Evolutionary conservation across 2,329 filamentous ascomycete species (phyloP).

Genomic region (Sporothrix pseudoabietina): DNA sequence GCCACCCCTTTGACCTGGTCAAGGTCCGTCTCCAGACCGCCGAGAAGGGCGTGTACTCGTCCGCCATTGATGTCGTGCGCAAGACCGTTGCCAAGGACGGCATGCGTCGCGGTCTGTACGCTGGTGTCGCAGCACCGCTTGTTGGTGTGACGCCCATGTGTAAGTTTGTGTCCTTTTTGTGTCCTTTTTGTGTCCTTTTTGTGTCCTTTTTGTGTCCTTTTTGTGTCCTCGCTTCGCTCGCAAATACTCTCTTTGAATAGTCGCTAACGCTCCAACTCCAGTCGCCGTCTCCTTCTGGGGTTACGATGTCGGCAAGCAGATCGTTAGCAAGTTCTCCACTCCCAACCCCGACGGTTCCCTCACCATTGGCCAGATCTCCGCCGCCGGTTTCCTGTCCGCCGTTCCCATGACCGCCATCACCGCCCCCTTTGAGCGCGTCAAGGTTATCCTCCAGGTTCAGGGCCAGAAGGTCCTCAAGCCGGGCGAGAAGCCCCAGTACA

Average conservation of each 20-base stretch:
- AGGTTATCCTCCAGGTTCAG: constrained; percentile 97
- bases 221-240: constrained; percentile 7
- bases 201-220: no score
- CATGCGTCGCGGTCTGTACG: constrained; percentile 78
- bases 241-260: neutral
- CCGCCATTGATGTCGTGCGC: constrained; percentile 86
- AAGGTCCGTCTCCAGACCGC: constrained; percentile 97
- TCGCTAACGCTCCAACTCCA: constrained; percentile 38
- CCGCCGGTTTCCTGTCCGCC: constrained; percentile 95
- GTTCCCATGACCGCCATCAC: constrained; percentile 98
- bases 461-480: constrained; percentile 82
- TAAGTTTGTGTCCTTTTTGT: constrained; percentile 60
- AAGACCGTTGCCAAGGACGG: constrained; percentile 89
- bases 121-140: constrained; percentile 92
- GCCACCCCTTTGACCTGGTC: constrained; percentile 96
- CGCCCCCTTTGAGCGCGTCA: constrained; percentile 98
- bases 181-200: no score
- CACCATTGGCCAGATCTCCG: constrained; percentile 82
- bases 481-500: constrained; percentile 91
- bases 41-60: constrained; percentile 86
- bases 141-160: constrained; percentile 99
- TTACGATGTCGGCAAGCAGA: constrained; percentile 90
- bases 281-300: constrained; percentile 77
- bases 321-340: constrained; percentile 70
- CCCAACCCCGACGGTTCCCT: constrained; percentile 69